Percentiles rank a stretch among this genome's conserved stretches.
Evolutionary conservation across 1,139 yeast species (phyloP).

Genomic region (Scheffersomyces lignicola): DNA sequence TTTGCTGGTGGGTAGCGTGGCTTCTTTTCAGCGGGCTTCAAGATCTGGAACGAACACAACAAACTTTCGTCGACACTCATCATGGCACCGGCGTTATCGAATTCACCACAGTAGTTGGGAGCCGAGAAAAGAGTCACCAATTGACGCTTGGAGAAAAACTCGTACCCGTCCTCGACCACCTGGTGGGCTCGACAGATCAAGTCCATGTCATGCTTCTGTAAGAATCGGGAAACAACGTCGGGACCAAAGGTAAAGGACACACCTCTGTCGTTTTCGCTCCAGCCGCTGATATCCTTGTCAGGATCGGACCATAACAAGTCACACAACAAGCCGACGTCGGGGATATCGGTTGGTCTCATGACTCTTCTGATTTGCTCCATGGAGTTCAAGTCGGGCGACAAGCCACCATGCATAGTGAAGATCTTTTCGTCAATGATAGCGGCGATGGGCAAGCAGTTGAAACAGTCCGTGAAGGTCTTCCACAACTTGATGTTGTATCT

Average conservation of each 20-base stretch:
- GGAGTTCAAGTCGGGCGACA: constrained; percentile 92
- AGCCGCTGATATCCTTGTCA: constrained; percentile 94
- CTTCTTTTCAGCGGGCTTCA: constrained; percentile 93
- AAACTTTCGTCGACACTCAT: constrained; percentile 97
- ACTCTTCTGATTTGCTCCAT: constrained; percentile 98
- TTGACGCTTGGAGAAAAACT: constrained; percentile 93
- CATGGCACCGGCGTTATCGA: constrained; percentile 99
- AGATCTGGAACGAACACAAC: constrained; percentile 94
- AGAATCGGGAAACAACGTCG: constrained; percentile 89
- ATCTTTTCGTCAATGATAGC: constrained; percentile 97
- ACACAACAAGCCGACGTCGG: constrained; percentile 93
- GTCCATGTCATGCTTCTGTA: constrained; percentile 96
- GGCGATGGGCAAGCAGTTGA: constrained; percentile 96
- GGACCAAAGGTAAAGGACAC: constrained; percentile 98
- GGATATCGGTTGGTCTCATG: constrained; percentile 98
- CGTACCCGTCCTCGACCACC: constrained; percentile 98
- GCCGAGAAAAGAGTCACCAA: constrained; percentile 93
- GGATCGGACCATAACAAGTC: constrained; percentile 98
- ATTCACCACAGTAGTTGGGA: constrained; percentile 98
- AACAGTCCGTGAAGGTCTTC: constrained; percentile 98
- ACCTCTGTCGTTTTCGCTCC: constrained; percentile 98
- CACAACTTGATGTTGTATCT: constrained; percentile 95
- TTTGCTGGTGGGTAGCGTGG: constrained; percentile 61
- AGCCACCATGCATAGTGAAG: constrained; percentile 98
- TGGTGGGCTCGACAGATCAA: constrained; percentile 97